A percentile compares a stretch with the other conserved stretches of the same genome.
Conservation (phyloP, 1,284 basidiomycete genomes). For the Malassezia obtusa region DNA sequence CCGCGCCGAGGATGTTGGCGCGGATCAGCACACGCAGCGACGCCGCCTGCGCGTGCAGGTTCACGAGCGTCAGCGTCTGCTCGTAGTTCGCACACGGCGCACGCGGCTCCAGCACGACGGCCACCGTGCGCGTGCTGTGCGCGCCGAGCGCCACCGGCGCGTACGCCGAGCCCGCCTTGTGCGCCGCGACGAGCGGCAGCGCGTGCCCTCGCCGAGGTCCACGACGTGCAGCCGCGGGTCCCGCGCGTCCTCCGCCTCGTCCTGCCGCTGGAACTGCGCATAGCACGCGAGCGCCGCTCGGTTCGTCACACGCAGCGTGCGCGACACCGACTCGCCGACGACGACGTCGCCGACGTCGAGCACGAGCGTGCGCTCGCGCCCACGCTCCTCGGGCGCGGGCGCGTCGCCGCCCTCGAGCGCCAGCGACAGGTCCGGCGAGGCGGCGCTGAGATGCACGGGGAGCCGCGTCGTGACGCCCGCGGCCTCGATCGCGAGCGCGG, state of each 20-base stretch:
- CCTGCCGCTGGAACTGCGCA: conserved; percentile 36
- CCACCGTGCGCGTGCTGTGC: conserved; percentile 15
- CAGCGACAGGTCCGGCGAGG: conserved; percentile 20
- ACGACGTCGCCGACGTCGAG: conserved; percentile 45
- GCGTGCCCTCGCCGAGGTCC: conserved; percentile 21
- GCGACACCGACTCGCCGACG: conserved; percentile 30
- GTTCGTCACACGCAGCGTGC: conserved; percentile 29
- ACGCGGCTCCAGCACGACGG: conserved; percentile 13
- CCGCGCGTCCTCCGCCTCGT: conserved; percentile 32
- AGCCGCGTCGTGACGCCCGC: conserved; percentile 4
- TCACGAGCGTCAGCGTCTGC: conserved; percentile 39
- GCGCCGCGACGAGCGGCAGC: conserved; percentile 17
- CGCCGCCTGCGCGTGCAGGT: conserved; percentile 35
- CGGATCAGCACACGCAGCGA: conserved; percentile 35
- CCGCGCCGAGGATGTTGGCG: conserved; percentile 43
- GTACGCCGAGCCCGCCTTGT: conserved; percentile 17
- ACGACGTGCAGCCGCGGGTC: conserved; percentile 25
- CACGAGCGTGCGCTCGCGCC: conserved; percentile 20
- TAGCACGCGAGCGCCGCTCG: conserved; percentile 38
- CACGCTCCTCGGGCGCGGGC: conserved; percentile 16
- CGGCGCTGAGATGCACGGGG: conserved; percentile 6
- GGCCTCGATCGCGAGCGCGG: background rate
- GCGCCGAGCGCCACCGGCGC: conserved; percentile 25
- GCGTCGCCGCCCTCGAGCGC: conserved; percentile 26
- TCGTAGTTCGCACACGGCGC: conserved; percentile 38